Base-by-base conservation (phyloP, 2,329 filamentous ascomycete genomes). In the Colletotrichum nymphaeae region DNA sequence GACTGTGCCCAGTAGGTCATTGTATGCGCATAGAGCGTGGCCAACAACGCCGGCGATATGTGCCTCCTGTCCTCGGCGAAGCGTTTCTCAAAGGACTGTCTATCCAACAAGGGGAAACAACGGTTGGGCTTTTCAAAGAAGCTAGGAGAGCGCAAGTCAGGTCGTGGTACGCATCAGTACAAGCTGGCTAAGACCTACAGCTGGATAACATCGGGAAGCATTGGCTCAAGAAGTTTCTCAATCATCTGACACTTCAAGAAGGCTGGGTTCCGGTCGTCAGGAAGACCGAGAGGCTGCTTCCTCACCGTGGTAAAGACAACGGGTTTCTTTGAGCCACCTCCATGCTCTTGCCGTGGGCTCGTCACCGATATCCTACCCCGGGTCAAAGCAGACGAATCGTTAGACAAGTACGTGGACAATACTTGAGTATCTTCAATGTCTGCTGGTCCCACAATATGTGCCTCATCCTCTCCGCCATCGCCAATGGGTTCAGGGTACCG, bases 91-190 rank as follows among this genome's bases (percentile, higher is more conserved):
- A 92, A 90, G 0, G 85, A 84, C 3, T 84, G 79, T 56, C 89
- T 87, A 72, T 92, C 89, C 8, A 92, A 83, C 2, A 92, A 81
- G 0, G 90, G 91, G 72, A 92, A 89, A n/a, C 88, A 90, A n/a
- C 83, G 82, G 77, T 92, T 90, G 52, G 89, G 86, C 67, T 88
- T 85, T 37, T 85, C 82, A 69, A 91, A 87, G 76, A 90, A 91
- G 37, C 88, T 89, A 35, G 1, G 14, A 1, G 8, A 1, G 8
- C 12, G 3, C 57, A 12, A 66, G 19, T 76, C 46, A 70, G 42
- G 0, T 65, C 4, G 9, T 37, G 3, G 42, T 22, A 26, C 42
- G n/a, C 3, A 11, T 1, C 30, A 4, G 9, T 7, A 16, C 1
- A 5, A 4, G 26, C 1, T 3, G 22, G n/a, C 30, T 11, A 16